phyloP scores from a whole-genome alignment of 352 stramenopile genomes.

The Peronospora farinosa region DNA sequence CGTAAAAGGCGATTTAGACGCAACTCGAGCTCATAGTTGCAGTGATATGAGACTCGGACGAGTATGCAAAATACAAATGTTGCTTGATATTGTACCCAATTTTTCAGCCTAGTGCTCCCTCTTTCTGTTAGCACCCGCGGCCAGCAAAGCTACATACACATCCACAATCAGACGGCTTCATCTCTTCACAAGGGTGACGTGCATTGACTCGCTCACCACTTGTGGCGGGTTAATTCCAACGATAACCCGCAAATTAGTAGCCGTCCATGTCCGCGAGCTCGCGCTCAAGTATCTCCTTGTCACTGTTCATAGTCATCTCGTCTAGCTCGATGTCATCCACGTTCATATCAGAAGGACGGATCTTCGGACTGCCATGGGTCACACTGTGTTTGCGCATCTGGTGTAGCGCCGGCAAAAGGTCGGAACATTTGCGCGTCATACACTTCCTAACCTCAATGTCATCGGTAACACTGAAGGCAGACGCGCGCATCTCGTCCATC shows the following conservation, averaged over 20 bases:
- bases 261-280: slow-evolving; percentile 55
- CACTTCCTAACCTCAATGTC: slow-evolving; percentile 30
- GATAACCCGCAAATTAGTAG: slow-evolving; percentile 30
- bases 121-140: slow-evolving; percentile 8
- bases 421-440: slow-evolving; percentile 43
- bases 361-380: slow-evolving; percentile 60
- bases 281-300: slow-evolving; percentile 59
- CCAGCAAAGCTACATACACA: slow-evolving; percentile 27
- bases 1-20: slow-evolving; percentile 36
- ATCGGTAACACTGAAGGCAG: slow-evolving; percentile 20
- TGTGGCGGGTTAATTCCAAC: slow-evolving; percentile 21
- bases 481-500: slow-evolving; percentile 49
- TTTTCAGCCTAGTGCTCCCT: slow-evolving; percentile 15
- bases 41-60: slow-evolving; percentile 52
- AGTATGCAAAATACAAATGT: slow-evolving; percentile 15
- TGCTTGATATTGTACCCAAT: slow-evolving; percentile 40
- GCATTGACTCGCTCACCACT: not conserved
- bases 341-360: slow-evolving; percentile 69
- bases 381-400: slow-evolving; percentile 75
- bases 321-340: slow-evolving; percentile 54
- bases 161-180: slow-evolving; percentile 11
- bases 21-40: slow-evolving; percentile 45
- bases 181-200: slow-evolving; percentile 3
- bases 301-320: slow-evolving; percentile 44
- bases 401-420: slow-evolving; percentile 57